Evolutionary conservation across 371 early-diverging fungal genomes (phyloP), one percentile per base, ranked within the genome.

Genomic region (Apophysomyces ossiformis): DNA sequence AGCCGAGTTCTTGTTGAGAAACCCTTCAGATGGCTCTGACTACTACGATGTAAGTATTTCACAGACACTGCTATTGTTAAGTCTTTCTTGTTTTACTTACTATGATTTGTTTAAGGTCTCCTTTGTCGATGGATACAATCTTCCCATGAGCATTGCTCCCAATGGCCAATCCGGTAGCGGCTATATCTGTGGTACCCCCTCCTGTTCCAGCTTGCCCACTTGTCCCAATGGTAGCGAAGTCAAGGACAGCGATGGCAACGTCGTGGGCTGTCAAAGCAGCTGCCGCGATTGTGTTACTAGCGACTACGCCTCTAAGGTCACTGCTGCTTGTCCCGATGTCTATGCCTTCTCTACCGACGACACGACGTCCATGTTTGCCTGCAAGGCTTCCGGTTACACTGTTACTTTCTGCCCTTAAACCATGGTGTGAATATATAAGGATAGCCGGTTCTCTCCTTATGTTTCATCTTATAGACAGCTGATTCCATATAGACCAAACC

Each of bases 101-200:
- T 41, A 62, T 21, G 68, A 68, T 1, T 77, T 66, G 32, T 77
- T 75, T 58, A 76, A 80, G 43, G 66, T 81, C 13, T 81, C 81
- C 21, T 68, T 81, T 64, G 81, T 81, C 0, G 74, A 71, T 50
- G 81, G 81, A 4, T 81, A 68, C 63, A 81, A 77, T 39, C 44
- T 81, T 15, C 78, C 78, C 9, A 75, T 77, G 63, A 63, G 69
- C 7, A 69, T 81, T 9, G 58, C 58, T 4, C 78, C 81, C 18
- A 57, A 59, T 54, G 65, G 60, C 43, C 67, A 70, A 54, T 45
- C 57, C 35, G 68, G 61, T 18, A 54, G 44, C 26, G 69, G 74
- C 11, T 68, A 72, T 47, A 62, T 56, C 32, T 82, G 82, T 41
- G 70, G 66, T 26, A 62, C 74, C 3, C 66, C 77, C n/a, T 56